These are phyloP conservation scores for Vachellia pachyceras DNA, from an alignment of 306 rosid species.

Conservation along the genomic window DNA sequence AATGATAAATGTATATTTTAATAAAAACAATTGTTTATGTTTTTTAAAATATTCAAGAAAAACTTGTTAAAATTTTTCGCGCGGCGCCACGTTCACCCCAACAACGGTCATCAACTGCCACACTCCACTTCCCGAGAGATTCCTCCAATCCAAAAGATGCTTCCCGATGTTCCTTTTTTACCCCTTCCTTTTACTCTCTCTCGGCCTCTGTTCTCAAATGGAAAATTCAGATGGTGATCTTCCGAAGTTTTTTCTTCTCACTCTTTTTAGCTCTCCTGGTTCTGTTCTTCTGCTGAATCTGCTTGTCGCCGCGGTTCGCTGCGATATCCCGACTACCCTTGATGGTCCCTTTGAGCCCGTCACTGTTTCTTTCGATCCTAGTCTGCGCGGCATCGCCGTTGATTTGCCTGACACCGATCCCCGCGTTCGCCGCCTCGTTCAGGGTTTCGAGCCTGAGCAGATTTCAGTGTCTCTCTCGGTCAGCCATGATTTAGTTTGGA, in stretches of 20 bases:
- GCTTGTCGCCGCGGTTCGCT: neutral
- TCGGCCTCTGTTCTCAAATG: neutral
- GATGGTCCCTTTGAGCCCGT: slow-evolving; percentile 77
- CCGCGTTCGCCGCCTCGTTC: slow-evolving; percentile 59
- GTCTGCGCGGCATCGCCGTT: slow-evolving; percentile 63
- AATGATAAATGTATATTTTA: too few species aligned
- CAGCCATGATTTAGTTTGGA: slow-evolving; percentile 70
- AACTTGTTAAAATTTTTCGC: neutral
- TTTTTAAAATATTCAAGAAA: neutral
- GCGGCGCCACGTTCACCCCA: neutral
- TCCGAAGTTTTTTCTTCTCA: neutral
- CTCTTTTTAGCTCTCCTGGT: neutral
- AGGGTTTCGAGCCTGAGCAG: slow-evolving; percentile 79
- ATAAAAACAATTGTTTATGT: too few species aligned
- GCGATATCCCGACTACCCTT: slow-evolving; percentile 65
- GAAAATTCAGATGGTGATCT: neutral
- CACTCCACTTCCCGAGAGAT: neutral
- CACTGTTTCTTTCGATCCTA: slow-evolving; percentile 64
- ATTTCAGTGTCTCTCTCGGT: slow-evolving; percentile 75
- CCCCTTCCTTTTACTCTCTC: too few species aligned
- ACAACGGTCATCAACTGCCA: neutral
- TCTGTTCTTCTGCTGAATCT: slow-evolving; percentile 29
- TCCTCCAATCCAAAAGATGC: neutral
- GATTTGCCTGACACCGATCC: slow-evolving; percentile 74
- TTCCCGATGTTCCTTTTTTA: neutral